Evolutionary conservation across 2,329 filamentous ascomycete genomes (phyloP).

Genomic region (Orbilia oligospora): DNA sequence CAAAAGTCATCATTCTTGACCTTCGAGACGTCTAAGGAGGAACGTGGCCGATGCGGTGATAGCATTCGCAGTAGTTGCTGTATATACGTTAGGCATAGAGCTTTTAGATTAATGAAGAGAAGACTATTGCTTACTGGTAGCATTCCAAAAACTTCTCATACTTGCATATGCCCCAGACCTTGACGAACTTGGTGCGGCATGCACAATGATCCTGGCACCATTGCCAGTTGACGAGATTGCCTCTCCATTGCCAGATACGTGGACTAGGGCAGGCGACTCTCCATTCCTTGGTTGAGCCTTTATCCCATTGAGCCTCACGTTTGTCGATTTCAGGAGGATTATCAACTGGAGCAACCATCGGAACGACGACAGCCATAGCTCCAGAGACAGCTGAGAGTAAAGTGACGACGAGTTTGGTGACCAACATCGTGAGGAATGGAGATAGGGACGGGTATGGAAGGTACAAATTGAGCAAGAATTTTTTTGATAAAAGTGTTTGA

Average conservation of each 20-base stretch:
- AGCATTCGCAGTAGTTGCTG: constrained; percentile 34
- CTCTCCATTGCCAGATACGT: constrained; percentile 5
- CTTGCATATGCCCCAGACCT: background rate
- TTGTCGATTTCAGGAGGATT: background rate
- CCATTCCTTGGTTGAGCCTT: background rate
- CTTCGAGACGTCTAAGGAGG: background rate
- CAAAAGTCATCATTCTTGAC: background rate
- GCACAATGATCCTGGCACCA: constrained; percentile 34
- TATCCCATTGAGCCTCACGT: constrained; percentile 14
- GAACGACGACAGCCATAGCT: background rate
- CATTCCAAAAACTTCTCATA: constrained; percentile 29
- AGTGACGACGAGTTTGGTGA: background rate
- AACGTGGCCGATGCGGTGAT: constrained; percentile 1
- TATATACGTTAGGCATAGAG: background rate
- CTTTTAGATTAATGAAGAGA: background rate
- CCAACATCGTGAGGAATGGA: constrained; percentile 7
- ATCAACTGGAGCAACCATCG: background rate
- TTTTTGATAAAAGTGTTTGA: background rate
- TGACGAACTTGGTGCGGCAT: constrained; percentile 19
- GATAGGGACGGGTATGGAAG: background rate
- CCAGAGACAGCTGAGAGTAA: background rate
- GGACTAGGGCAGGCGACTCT: background rate
- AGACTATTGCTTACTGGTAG: constrained; percentile 23
- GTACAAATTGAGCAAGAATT: background rate
- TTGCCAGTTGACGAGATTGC: constrained; percentile 2